phyloP scores from a whole-genome alignment of 2,329 filamentous ascomycete genomes.

The Fusarium sp. region DNA sequence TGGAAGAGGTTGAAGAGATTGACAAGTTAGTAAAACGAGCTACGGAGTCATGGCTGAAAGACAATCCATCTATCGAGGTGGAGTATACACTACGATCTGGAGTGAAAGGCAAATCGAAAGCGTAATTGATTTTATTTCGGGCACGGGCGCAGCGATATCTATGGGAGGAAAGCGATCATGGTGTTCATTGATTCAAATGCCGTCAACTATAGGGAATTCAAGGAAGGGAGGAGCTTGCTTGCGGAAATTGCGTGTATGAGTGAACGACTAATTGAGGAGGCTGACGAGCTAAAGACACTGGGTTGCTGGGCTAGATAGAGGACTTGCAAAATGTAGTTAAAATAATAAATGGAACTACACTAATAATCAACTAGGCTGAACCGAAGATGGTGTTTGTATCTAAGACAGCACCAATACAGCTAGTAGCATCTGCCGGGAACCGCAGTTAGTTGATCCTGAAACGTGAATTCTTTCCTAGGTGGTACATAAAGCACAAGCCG shows the following conservation, averaged over 20 bases:
- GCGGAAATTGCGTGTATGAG: slow-evolving; percentile 33
- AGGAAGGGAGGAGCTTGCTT: not conserved
- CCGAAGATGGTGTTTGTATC: slow-evolving; percentile 24
- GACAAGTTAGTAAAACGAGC: slow-evolving; percentile 36
- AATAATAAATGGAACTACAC: slow-evolving; percentile 12
- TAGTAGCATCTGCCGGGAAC: slow-evolving; percentile 32
- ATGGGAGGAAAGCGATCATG: slow-evolving; percentile 9
- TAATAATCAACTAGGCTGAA: slow-evolving; percentile 6
- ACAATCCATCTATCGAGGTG: slow-evolving; percentile 26
- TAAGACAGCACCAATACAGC: slow-evolving; percentile 29
- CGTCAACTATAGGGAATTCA: not conserved
- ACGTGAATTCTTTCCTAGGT: slow-evolving; percentile 12
- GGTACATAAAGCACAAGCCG: not conserved
- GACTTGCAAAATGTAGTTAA: not conserved
- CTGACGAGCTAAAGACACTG: slow-evolving; percentile 10
- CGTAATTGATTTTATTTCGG: slow-evolving; percentile 25
- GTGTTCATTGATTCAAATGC: slow-evolving; percentile 1
- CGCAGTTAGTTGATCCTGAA: slow-evolving; percentile 20
- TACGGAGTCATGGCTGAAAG: slow-evolving; percentile 43
- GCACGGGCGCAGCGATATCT: slow-evolving; percentile 6
- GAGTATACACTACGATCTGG: slow-evolving; percentile 45
- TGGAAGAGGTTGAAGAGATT: slow-evolving; percentile 44
- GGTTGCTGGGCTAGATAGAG: slow-evolving; percentile 15
- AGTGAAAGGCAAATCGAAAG: slow-evolving; percentile 46
- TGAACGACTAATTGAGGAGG: slow-evolving; percentile 16